Evolutionary conservation across 2,329 filamentous ascomycete genomes (phyloP).

Genomic region (Curvularia sp.): DNA sequence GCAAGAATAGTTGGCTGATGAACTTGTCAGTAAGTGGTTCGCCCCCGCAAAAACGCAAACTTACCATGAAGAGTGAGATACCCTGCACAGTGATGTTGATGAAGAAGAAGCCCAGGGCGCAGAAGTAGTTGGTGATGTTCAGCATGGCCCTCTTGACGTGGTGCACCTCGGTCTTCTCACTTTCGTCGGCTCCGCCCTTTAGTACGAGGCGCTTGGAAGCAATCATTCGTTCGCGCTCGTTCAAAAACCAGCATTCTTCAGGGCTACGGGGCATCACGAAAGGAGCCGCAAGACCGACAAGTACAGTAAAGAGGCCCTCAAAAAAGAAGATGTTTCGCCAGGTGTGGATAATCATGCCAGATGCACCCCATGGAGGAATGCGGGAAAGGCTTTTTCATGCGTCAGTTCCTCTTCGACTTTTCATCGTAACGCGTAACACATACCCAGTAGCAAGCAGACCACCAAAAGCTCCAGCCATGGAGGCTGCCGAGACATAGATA

Average conservation of each 20-base stretch:
- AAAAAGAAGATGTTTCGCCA: constrained; percentile 66
- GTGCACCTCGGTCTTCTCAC: constrained; percentile 58
- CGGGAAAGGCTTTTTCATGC: constrained; percentile 34
- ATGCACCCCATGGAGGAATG: constrained; percentile 62
- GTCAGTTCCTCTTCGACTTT: background rate
- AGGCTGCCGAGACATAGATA: constrained; percentile 64
- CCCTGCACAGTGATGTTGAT: constrained; percentile 66
- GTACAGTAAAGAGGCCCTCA: constrained; percentile 63
- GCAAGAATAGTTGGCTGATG: constrained; percentile 48
- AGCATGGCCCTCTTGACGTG: constrained; percentile 61
- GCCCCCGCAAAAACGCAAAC: background rate
- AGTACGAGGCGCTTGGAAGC: constrained; percentile 60
- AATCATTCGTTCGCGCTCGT: constrained; percentile 62
- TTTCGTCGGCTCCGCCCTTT: constrained; percentile 57
- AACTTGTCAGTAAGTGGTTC: constrained; percentile 1
- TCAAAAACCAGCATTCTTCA: constrained; percentile 59
- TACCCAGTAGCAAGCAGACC: constrained; percentile 63
- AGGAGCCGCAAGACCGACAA: constrained; percentile 59
- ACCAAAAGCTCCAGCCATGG: constrained; percentile 65
- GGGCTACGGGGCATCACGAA: constrained; percentile 62
- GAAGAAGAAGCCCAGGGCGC: constrained; percentile 65
- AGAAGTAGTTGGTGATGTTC: constrained; percentile 67
- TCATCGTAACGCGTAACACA: constrained; percentile 32
- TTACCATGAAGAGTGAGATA: constrained; percentile 51
- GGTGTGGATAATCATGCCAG: constrained; percentile 54